Evolutionary conservation across 495 filamentous ascomycete species (phyloP).

Genomic region (Pyronema omphalodes): DNA sequence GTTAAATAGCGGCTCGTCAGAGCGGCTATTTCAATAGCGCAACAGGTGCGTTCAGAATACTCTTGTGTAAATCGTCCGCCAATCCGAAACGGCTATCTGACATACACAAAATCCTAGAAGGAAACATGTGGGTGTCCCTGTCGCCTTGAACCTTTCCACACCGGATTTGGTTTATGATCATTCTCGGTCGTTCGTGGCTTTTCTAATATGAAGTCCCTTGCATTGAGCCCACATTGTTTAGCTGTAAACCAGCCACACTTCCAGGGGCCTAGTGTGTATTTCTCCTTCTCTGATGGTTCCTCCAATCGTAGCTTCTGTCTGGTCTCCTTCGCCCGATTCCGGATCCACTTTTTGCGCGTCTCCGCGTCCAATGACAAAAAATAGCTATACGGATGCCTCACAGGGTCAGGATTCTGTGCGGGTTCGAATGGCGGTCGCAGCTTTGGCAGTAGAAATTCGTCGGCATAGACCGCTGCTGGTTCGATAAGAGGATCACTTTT

Average conservation of each 20-base stretch:
- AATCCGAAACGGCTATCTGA: no score
- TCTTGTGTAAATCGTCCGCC: no score
- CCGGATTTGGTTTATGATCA: neutral
- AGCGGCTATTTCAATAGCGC: no score
- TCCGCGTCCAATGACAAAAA: neutral
- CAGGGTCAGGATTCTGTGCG: neutral
- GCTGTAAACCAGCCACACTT: neutral
- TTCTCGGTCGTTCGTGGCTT: neutral
- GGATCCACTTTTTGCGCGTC: neutral
- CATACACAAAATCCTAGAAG: no score
- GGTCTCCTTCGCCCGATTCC: neutral
- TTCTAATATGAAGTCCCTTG: neutral
- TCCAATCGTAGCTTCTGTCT: neutral
- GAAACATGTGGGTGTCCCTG: no score
- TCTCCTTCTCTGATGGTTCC: neutral
- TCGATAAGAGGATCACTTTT: neutral
- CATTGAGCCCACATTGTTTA: neutral
- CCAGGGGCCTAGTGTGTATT: neutral
- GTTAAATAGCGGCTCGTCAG: no score
- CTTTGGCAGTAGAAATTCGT: neutral
- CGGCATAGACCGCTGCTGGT: neutral
- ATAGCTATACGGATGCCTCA: conserved; percentile 1
- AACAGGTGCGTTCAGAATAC: no score
- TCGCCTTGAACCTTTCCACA: no score
- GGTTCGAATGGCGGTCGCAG: neutral